Evolutionary conservation across 495 filamentous ascomycete genomes (phyloP), one percentile per base, ranked within the genome.

Genomic region (Penicillium herquei): DNA sequence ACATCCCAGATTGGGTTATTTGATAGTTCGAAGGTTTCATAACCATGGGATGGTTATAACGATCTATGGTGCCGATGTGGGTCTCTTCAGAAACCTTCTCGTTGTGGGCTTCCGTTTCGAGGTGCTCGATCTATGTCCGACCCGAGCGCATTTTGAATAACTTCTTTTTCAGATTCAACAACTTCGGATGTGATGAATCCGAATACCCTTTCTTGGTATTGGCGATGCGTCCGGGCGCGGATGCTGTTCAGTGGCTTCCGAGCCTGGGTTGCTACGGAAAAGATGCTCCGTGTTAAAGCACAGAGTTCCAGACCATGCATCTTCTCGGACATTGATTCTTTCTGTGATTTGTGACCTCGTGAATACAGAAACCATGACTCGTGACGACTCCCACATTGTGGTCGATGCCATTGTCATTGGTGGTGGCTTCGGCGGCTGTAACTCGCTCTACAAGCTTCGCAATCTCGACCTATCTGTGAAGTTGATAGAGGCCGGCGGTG

Each of bases 401-500:
- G 37, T 58, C 31, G 71, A 74, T 46, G 71, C 65, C 39, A 50
- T 74, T 30, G 57, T 74, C 35, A 61, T 74, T 31, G 71, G 71
- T 2, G 69, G 64, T 18, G 68, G 71, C 30, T 74, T 72, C 39
- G 66, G 65, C 18, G 75, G 75, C 12, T 65, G 70, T 43, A 75
- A 72, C 50, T 59, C 60, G 16, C 64, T 79, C 8, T 59, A 81
- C 43, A 54, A 61, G 34, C 66, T 82, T 7, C 65, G 72, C 8
- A 63, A 77, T 30, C 53, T 61, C 13, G 71, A 71, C 6, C 66
- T 76, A 37, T 69, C 61, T 7, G 70, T 70, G n/a, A 71, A 71
- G 11, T 43, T 80, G 11, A 71, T 78, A 45, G 82, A 85, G 49
- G 71, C 77, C 1, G 79, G 76, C 14, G 55, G 59, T 12, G 70